phyloP scores from a whole-genome alignment of 2,329 filamentous ascomycete species.

The Sphaerulina populicola region DNA sequence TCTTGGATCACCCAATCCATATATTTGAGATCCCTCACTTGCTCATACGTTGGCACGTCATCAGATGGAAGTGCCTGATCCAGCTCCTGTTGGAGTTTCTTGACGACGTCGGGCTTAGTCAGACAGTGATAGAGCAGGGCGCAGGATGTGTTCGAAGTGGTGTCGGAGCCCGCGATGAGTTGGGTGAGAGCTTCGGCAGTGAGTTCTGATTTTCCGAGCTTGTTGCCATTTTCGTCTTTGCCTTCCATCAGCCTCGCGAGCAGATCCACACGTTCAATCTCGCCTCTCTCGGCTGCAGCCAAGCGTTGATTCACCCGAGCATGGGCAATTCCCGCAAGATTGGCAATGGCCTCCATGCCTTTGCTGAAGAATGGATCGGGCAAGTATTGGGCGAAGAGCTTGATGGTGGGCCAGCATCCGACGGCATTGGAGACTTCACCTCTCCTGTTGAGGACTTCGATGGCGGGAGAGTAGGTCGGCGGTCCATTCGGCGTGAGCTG shows the following conservation, averaged over 20 bases:
- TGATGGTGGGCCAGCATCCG: conserved; percentile 64
- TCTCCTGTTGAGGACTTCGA: conserved; percentile 79
- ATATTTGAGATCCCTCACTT: conserved; percentile 68
- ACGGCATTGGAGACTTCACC: conserved; percentile 75
- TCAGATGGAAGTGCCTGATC: conserved; percentile 57
- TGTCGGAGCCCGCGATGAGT: conserved; percentile 71
- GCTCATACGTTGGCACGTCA: conserved; percentile 61
- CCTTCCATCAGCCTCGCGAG: conserved; percentile 79
- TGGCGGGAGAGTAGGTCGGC: conserved; percentile 45
- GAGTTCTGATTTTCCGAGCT: conserved; percentile 67
- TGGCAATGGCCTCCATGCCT: conserved; percentile 46
- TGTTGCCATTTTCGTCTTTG: conserved; percentile 68
- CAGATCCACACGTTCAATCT: conserved; percentile 63
- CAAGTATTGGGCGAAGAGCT: conserved; percentile 70
- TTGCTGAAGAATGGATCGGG: conserved; percentile 37
- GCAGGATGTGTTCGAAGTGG: conserved; percentile 71
- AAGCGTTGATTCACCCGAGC: conserved; percentile 69
- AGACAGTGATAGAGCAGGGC: conserved; percentile 71
- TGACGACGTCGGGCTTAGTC: conserved; percentile 59
- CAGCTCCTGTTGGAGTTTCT: conserved; percentile 66
- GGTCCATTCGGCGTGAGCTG: conserved; percentile 25
- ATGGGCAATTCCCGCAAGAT: conserved; percentile 79
- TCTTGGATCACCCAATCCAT: conserved; percentile 70
- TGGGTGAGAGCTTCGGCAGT: conserved; percentile 86
- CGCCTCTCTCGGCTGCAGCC: conserved; percentile 51